Base-by-base conservation (phyloP, 805 yeast genomes). In the Osmozyma mogii region DNA sequence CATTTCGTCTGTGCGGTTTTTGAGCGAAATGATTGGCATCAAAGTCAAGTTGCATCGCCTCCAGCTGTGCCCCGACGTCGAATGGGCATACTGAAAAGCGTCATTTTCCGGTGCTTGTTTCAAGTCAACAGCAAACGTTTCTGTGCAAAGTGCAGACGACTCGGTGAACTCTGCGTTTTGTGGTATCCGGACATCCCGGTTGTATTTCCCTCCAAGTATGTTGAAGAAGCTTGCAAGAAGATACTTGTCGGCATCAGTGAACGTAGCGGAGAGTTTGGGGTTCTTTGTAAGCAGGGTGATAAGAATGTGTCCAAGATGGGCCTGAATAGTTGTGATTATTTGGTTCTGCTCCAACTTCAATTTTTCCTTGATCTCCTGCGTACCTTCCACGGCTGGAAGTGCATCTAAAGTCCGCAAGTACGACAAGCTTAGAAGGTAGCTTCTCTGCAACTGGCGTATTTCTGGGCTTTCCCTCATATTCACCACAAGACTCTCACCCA, bases 41-140 rank as follows among this genome's bases (percentile, higher is more conserved):
- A 46, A 37, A 1, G 67, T 59, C 31, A 61, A 38, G 19, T 49
- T 46, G 34, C 70, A 63, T 23, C 52, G 44, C 1, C 54, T 40
- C 68, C 68, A 63, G 16, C 38, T 40, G 30, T 63, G 70, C 9
- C 49, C 42, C 1, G 59, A 41, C 5, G 46, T 43, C 2, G 68
- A 61, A 17, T 25, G 40, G 2, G 43, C 45, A 8, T 49, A 34
- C 7, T 33, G 28, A 12, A 28, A 17, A 24, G 30, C 29, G n/a
- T 36, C 29, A 5, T 40, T 37, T 9, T 37, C 41, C 4, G 37
- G 36, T 3, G 32, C 33, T 15, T 44, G 48, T 9, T 33, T 29
- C 18, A 24, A 24, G 6, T 43, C 29, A 2, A 30, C 46, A 21
- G 37, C 37, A 32, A 63, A 63, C 18, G 50, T 36, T 33, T 61